A percentile compares a stretch with the other conserved stretches of the same genome.
These are phyloP conservation scores for Phytophthora megakarya DNA, from an alignment of 352 stramenopile genomes.

Conservation along the genomic window DNA sequence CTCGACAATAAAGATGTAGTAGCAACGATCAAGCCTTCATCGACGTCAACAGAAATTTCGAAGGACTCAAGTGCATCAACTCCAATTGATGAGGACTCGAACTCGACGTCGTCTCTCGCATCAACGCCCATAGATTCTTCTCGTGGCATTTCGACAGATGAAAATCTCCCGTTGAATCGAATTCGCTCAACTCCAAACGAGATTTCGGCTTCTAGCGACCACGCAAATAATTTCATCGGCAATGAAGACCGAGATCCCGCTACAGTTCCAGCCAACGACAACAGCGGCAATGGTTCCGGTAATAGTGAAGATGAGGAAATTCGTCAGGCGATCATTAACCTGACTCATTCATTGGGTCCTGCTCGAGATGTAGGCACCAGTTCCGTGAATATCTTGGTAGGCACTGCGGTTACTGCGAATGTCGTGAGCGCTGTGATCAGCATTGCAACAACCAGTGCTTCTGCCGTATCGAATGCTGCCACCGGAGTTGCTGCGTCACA, in stretches of 20 bases:
- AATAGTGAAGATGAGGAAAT: conserved; percentile 22
- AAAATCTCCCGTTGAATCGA: background rate
- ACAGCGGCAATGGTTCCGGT: background rate
- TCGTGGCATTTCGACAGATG: background rate
- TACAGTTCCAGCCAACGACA: conserved; percentile 9
- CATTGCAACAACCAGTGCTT: conserved; percentile 41
- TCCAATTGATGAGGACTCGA: conserved; percentile 1
- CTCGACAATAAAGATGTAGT: conserved; percentile 1
- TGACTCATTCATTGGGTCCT: conserved; percentile 30
- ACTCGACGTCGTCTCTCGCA: conserved; percentile 14
- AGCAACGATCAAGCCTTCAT: conserved; percentile 9
- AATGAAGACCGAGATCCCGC: conserved; percentile 6
- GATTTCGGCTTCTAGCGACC: conserved; percentile 4
- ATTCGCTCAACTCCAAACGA: conserved; percentile 8
- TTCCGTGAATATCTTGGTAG: conserved; percentile 62
- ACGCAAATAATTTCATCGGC: conserved; percentile 8
- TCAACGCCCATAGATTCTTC: conserved; percentile 16
- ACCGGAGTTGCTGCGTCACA: conserved; percentile 30
- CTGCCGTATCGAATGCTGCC: conserved; percentile 31
- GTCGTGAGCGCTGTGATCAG: conserved; percentile 54
- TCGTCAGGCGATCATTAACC: conserved; percentile 29
- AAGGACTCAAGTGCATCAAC: conserved; percentile 5
- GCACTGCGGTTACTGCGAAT: conserved; percentile 56
- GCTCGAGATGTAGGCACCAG: conserved; percentile 42
- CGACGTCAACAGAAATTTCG: conserved; percentile 4